Evolutionary conservation across 2,329 filamentous ascomycete genomes (phyloP).

Genomic region (Ramichloridium luteum): DNA sequence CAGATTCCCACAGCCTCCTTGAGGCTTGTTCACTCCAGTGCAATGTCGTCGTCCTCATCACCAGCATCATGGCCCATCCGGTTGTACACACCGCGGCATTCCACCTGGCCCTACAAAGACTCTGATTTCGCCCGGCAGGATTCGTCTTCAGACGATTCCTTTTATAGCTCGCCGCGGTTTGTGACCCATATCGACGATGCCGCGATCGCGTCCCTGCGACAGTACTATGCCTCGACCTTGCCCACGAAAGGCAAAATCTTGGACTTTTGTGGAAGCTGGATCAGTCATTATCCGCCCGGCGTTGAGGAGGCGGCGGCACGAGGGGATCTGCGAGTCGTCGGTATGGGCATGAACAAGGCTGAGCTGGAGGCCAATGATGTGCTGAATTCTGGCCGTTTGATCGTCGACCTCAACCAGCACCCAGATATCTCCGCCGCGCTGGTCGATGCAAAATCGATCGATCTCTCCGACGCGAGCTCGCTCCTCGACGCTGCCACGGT

Average conservation of each 20-base stretch:
- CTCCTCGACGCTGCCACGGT: slow-evolving; percentile 37
- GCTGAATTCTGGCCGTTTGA: slow-evolving; percentile 22
- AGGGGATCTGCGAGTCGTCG: slow-evolving; percentile 31
- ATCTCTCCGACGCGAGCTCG: slow-evolving; percentile 4
- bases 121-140: slow-evolving; percentile 31
- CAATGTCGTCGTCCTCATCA: slow-evolving; percentile 20
- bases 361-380: slow-evolving; percentile 35
- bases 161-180: slow-evolving; percentile 35
- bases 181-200: slow-evolving; percentile 44
- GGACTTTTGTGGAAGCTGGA: slow-evolving; percentile 42
- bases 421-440: slow-evolving; percentile 20
- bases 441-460: slow-evolving; percentile 6
- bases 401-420: slow-evolving; percentile 36
- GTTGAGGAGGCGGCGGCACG: slow-evolving; percentile 22
- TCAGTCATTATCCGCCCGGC: slow-evolving; percentile 32
- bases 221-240: slow-evolving; percentile 36
- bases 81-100: slow-evolving; percentile 21
- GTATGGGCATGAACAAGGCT: slow-evolving; percentile 36
- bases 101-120: slow-evolving; percentile 24
- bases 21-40: no score
- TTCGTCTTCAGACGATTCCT: slow-evolving; percentile 24
- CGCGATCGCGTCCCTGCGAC: slow-evolving; percentile 32
- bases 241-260: slow-evolving; percentile 32
- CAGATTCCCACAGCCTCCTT: no score
- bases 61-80: slow-evolving; percentile 17